Evolutionary conservation across 108 stramenopile genomes (phyloP), one percentile per base, ranked within the genome.

Genomic region (Schizochytrium sp.): DNA sequence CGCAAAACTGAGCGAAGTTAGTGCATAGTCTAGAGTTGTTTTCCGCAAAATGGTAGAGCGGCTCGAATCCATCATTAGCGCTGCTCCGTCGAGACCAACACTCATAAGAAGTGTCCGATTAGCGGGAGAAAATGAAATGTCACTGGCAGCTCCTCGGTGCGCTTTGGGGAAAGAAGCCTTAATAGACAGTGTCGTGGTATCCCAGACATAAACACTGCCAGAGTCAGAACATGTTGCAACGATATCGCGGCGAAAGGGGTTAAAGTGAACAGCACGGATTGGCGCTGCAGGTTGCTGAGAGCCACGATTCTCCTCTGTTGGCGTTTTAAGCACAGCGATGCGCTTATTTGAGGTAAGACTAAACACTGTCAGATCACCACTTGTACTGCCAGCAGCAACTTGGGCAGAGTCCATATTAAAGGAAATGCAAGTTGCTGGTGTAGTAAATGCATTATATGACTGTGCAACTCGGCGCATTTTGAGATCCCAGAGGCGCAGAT

Each of bases 121-220:
- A 13, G 55, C 76, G 1, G 76, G 76, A 47, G 76, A 83, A 42
- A 83, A 83, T n/a, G 50, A 17, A 8, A 83, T n/a, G 53, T 83
- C 76, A 28, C 76, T 83, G 47, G 76, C 76, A 5, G 76, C 47
- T 38, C 45, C 53, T n/a, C 50, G 53, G 40, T 83, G 76, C 0
- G 28, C 76, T 47, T 53, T 47, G n/a, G 76, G 76, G 2, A 49
- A 83, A 10, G 76, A 49, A 2, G 76, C 76, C 53, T 83, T 17
- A 1, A 38, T 47, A 10, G 76, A 38, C 3, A 55, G 47, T 42
- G 76, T 83, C 53, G 40, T 83, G 8, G 76, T 40, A 40, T 83
- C 76, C 76, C 76, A 83, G 50, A 83, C 76, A 53, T 83, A 83
- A 42, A 83, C 76, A 28, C 76, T 83, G 10, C 76, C 76, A 47